Base-by-base conservation (phyloP, 2,329 filamentous ascomycete genomes). In the Dendryphion nanum region DNA sequence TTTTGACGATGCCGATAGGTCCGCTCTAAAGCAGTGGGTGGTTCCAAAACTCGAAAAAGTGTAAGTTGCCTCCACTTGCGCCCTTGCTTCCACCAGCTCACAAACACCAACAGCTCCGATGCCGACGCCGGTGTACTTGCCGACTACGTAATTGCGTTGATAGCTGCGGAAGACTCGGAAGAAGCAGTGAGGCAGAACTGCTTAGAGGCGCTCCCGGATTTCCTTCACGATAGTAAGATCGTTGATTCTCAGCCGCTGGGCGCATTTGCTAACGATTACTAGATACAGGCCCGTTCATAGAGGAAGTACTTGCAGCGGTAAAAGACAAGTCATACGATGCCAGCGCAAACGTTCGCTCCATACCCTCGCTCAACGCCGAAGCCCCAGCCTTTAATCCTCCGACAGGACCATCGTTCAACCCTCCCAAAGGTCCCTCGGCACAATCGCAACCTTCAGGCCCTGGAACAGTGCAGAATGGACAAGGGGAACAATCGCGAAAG, bases 61-160 rank as follows among this genome's bases (percentile, higher is more conserved):
- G 83, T 86, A 67, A 37, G 82, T 14, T 33, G 19, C 28, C 23
- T 8, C 8, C 13, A 4, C 4, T 7, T 2, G n/a, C 21, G 6
- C 7, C 5, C 23, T 5, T 6, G 10, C 21, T 17, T 20, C 21
- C 23, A n/a, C 29, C 28, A 17, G 14, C 16, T 30, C 37, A 41
- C 34, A 44, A 17, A 17, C 6, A 6, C 12, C 19, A 34, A 26
- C 23, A 88, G 85, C 37, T 87, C 85, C 18, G 86, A 90, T 55
- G 86, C 85, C 35, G 87, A 93, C 60, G 79, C 83, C 20, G 86
- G 89, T 55, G 85, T 91, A 4, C 80, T 93, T 3, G 86, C 86
- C 32, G 87, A 93, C 53, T 93, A 90, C 60, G 83, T 91, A n/a
- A 74, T 90, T 44, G 86, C 85, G 5, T 76, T 93, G 15, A 69